phyloP scores from a whole-genome alignment of 768 basidiomycete species.

The Leccinum boreale region DNA sequence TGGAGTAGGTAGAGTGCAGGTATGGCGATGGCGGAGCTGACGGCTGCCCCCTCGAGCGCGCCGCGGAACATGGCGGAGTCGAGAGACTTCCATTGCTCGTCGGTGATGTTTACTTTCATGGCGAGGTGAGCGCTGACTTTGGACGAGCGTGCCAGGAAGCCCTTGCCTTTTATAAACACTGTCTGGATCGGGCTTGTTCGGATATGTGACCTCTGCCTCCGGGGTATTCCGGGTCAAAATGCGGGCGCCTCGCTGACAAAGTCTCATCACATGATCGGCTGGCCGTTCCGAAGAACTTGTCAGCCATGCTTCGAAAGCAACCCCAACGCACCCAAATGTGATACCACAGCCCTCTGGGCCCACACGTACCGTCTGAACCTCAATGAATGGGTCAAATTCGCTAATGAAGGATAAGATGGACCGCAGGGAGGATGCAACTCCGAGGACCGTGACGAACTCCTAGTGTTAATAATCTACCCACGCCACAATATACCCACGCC shows the following conservation, averaged over 20 bases:
- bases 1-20: conserved; percentile 52
- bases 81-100: conserved; percentile 55
- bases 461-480: no score
- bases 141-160: background rate
- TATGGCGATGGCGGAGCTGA: conserved; percentile 46
- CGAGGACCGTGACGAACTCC: no score
- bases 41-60: conserved; percentile 51
- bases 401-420: no score
- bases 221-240: background rate
- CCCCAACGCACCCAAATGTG: no score
- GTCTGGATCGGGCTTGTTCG: background rate
- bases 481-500: no score
- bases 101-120: conserved; percentile 31
- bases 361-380: no score
- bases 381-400: no score
- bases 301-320: no score
- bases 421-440: no score
- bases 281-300: no score
- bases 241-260: background rate
- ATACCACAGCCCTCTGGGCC: no score
- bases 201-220: background rate
- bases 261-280: background rate
- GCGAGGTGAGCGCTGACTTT: background rate
- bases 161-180: background rate
- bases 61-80: conserved; percentile 57